These are phyloP conservation scores for Globisporangium abappressorium DNA, from an alignment of 352 stramenopile species.

Conservation along the genomic window DNA sequence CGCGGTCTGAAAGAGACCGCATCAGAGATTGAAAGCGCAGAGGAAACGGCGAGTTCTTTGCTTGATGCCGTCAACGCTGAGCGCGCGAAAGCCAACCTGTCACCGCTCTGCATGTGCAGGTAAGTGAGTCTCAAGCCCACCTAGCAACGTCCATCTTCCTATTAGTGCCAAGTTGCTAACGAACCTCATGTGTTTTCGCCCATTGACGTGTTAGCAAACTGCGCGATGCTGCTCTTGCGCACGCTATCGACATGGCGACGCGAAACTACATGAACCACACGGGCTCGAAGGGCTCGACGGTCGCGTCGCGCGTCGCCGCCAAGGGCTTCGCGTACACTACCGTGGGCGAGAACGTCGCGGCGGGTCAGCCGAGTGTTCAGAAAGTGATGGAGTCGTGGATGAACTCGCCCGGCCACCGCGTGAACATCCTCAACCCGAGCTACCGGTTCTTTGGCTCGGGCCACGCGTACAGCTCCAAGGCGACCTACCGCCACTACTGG, in stretches of 20 bases:
- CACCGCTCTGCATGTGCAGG: constrained; percentile 4
- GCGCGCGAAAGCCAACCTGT: background rate
- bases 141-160: background rate
- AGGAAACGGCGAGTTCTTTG: background rate
- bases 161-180: background rate
- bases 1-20: background rate
- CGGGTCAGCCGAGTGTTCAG: background rate
- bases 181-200: background rate
- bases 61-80: constrained; percentile 1
- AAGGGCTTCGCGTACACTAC: constrained; percentile 30
- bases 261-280: constrained; percentile 30
- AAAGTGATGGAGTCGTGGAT: constrained; percentile 26
- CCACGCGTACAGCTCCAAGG: constrained; percentile 20
- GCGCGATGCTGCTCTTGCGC: constrained; percentile 15
- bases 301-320: constrained; percentile 18
- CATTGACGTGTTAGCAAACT: constrained; percentile 8
- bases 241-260: constrained; percentile 23
- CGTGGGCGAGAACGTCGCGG: constrained; percentile 32
- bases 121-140: background rate
- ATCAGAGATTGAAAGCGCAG: background rate
- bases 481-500: constrained; percentile 24
- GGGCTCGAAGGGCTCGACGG: constrained; percentile 21
- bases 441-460: constrained; percentile 26
- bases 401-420: constrained; percentile 24
- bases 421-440: constrained; percentile 19